Evolutionary conservation across 2,329 filamentous ascomycete species (phyloP), one percentile per base, ranked within the genome.

Genomic region (Calonectria ilicicola): DNA sequence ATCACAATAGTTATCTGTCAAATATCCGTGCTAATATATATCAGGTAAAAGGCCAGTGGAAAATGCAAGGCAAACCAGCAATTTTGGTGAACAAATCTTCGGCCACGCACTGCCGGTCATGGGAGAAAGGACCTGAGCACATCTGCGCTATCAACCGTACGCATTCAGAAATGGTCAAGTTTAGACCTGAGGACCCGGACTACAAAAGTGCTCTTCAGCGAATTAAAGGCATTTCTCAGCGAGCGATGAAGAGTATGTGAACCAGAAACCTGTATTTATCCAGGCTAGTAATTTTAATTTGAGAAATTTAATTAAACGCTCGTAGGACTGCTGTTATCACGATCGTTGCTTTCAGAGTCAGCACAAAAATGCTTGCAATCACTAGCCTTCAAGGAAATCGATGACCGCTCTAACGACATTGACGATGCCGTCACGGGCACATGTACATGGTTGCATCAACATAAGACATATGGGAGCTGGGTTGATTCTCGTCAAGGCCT

Each of bases 371-470:
- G 81, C 71, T 75, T 83, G 12, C 69, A 68, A 53, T 83, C 82
- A 2, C 74, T 85, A 6, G 76, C 79, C 10, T 84, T 83, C 67
- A 71, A 62, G 1, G 74, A 80, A 51, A 81, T 84, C 76, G 27
- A 75, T 2, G 62, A 72, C 38, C 81, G 83, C 5, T 70, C 53
- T 27, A 40, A 78, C 9, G 73, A 81, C 9, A 79, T 81, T n/a
- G 73, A 77, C 5, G 9, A 27, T 3, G 76, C 80, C 2, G 66
- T 72, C 15, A 15, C 60, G 12, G 73, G 80, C 1, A 84, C 83
- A 2, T 85, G 80, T 67, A 40, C 75, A n/a, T 85, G 83, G 83
- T 71, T 85, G 2, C 68, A 75, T 46, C 5, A 65, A 53, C 75
- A 85, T 40, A 8, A 68, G 2, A 66, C 47, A 0, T 84, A 78